Percentiles rank a stretch among this genome's conserved stretches.
Conservation (phyloP, 176 grass and related monocot genomes). For the Cenchrus fungigraminus region DNA sequence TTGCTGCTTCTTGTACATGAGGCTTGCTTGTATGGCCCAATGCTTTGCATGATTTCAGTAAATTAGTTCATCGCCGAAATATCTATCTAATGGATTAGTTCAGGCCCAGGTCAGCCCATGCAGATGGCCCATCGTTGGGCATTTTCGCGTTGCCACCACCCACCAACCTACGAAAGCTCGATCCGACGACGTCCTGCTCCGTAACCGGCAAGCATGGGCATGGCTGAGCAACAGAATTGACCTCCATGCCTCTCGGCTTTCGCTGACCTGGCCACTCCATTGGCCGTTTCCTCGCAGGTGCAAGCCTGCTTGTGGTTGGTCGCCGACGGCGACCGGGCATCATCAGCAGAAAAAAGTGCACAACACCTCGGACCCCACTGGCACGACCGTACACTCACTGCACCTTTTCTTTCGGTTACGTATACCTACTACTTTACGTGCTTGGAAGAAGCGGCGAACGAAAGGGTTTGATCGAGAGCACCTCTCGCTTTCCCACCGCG, state of each 20-base stretch:
- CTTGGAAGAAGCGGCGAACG: not conserved
- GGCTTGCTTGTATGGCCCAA: not conserved
- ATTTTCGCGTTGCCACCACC: not conserved
- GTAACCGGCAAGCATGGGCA: not conserved
- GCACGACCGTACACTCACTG: not conserved
- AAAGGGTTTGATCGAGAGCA: not conserved
- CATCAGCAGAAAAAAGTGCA: not conserved
- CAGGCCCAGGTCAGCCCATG: not conserved
- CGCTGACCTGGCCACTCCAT: not conserved
- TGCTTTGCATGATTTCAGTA: not conserved
- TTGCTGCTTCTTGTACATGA: not conserved
- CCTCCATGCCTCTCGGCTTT: no score
- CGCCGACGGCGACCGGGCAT: not conserved
- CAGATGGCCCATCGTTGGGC: not conserved
- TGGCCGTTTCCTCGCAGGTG: not conserved
- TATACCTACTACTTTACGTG: no score
- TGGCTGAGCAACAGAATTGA: not conserved
- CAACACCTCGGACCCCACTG: not conserved
- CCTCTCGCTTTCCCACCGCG: not conserved
- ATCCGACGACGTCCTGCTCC: not conserved
- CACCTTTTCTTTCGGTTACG: not conserved
- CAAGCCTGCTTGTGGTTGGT: not conserved
- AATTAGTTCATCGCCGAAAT: not conserved
- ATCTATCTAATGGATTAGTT: no score
- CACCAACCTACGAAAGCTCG: no score